Evolutionary conservation across 2,329 filamentous ascomycete genomes (phyloP), one percentile per base, ranked within the genome.

Genomic region (Aureobasidium lini): DNA sequence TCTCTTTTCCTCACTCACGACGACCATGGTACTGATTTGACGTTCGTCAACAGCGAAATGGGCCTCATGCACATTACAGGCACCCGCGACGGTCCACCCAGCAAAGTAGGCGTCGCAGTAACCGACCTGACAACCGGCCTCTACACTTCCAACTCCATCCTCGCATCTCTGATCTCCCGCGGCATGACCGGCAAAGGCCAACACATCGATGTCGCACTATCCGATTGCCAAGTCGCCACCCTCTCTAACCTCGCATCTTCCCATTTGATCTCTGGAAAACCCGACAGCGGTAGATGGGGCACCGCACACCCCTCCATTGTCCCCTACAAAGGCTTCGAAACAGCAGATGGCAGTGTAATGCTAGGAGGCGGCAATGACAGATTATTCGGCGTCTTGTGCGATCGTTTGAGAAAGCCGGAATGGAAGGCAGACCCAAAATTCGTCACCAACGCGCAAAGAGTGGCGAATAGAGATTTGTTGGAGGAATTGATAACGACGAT

Each of bases 61-160:
- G 94, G 94, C 0, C 77, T 99, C 60, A 99, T 99, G 94, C 94
- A 99, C 75, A 97, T 99, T 67, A 99, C 94, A 0, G 94, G 94
- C 34, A 83, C 83, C 62, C 82, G 92, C 59, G 88, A 95, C 67
- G 91, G 93, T 0, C 88, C 91, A 1, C 94, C 94, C 0, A 94
- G 96, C 40, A 99, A 99, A 75, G 94, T 99, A 2, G 94, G 94
- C 16, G 94, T 99, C 2, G 94, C 94, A 1, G 94, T 99, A 3
- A 97, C 94, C 0, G 94, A 99, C 73, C 76, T 99, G 53, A 97
- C 94, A 0, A 97, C 94, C 0, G 94, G 94, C 0, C 76, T 99
- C 4, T 99, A 99, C 74, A 94, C 93, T 1, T 92, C 88, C 66
- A 97, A 97, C 73, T 88, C 90, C 60, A 90, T 99, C 69, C 93